These are phyloP conservation scores for Suillus decipiens DNA, from an alignment of 768 basidiomycete species.

Conservation along the genomic window DNA sequence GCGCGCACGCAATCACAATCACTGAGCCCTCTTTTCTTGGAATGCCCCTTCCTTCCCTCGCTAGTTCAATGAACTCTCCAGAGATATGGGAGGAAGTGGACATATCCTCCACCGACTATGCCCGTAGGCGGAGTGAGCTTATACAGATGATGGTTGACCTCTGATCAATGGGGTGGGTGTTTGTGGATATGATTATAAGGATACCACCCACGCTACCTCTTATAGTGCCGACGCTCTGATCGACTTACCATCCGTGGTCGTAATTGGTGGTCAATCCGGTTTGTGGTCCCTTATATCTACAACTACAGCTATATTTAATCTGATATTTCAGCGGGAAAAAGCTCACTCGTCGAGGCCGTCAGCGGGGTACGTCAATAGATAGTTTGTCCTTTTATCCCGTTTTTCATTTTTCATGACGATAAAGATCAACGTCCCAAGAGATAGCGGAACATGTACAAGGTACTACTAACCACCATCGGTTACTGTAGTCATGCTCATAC, in stretches of 20 bases:
- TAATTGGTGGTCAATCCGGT: slow-evolving; percentile 62
- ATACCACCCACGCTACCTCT: slow-evolving; percentile 8
- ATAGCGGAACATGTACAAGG: slow-evolving; percentile 63
- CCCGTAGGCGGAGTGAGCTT: slow-evolving; percentile 38
- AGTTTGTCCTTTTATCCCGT: neutral
- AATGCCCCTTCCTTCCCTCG: neutral
- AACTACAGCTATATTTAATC: neutral
- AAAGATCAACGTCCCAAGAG: slow-evolving; percentile 62
- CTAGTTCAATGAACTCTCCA: neutral
- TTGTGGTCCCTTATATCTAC: slow-evolving; percentile 11
- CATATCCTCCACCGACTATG: slow-evolving; percentile 40
- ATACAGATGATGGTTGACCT: slow-evolving; percentile 42
- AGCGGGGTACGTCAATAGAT: slow-evolving; percentile 43
- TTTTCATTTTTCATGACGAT: neutral
- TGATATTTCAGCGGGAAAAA: slow-evolving; percentile 50
- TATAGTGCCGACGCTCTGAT: slow-evolving; percentile 40
- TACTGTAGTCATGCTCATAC: neutral
- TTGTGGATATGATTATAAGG: neutral
- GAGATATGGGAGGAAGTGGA: slow-evolving; percentile 18
- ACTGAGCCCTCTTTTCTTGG: neutral
- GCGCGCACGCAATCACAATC: neutral
- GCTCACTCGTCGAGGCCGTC: slow-evolving; percentile 59
- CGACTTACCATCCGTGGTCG: slow-evolving; percentile 52
- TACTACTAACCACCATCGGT: slow-evolving; percentile 16
- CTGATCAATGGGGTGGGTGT: slow-evolving; percentile 41